Conservation (phyloP, 768 basidiomycete genomes). For the Lactarius psammicola region DNA sequence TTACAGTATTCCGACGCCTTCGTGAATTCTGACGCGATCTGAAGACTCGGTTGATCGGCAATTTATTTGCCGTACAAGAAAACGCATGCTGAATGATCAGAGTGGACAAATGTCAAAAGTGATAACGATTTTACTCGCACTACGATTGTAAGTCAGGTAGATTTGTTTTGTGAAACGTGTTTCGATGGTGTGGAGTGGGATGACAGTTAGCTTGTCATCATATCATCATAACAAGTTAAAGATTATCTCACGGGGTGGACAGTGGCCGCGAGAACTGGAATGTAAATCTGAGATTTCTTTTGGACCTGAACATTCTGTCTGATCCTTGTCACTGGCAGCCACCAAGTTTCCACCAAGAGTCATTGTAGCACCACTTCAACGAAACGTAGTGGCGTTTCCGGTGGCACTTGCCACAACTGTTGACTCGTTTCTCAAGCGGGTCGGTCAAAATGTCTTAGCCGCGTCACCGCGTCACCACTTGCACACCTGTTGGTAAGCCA, state of each 20-base stretch:
- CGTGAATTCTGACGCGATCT: not conserved
- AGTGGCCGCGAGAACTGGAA: not conserved
- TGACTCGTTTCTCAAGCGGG: not conserved
- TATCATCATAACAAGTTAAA: no score
- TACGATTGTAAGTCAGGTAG: not conserved
- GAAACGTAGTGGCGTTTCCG: not conserved
- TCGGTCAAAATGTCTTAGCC: not conserved
- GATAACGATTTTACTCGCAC: not conserved
- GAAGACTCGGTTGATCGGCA: not conserved
- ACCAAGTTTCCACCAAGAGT: not conserved
- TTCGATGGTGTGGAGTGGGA: not conserved
- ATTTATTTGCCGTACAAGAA: not conserved
- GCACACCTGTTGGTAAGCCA: not conserved
- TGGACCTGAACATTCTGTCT: not conserved
- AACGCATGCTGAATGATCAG: not conserved
- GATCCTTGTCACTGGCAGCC: not conserved
- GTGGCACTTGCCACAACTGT: not conserved
- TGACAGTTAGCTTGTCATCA: not conserved
- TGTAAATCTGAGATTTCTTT: slow-evolving; percentile 3
- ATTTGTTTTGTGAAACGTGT: not conserved
- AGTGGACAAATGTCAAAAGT: not conserved
- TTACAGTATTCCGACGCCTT: no score
- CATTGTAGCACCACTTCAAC: not conserved
- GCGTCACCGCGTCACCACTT: not conserved
- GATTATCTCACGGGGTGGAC: not conserved